Conservation (phyloP, 164 flowering plant genomes). For the Nymphaea thermarum region DNA sequence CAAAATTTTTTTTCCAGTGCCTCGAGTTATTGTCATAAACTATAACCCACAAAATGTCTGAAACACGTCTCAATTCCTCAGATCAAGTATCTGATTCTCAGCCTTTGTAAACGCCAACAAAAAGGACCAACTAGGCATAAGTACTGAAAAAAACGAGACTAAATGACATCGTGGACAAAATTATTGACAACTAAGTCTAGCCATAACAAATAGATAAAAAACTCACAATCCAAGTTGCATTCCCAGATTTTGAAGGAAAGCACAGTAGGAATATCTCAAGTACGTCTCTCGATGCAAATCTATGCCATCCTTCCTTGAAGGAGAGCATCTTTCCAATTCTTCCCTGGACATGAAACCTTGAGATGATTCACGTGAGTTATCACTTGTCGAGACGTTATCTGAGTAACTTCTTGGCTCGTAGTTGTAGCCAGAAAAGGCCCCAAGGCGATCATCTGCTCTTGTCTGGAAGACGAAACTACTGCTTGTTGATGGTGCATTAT, state of each 20-base stretch:
- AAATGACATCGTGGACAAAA: conserved; percentile 1
- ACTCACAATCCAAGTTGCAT: conserved; percentile 77
- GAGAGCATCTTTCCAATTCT: conserved; percentile 82
- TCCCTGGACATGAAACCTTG: conserved; percentile 64
- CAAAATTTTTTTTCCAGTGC: too few species aligned
- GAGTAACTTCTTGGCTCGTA: neutral
- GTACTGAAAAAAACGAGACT: too few species aligned
- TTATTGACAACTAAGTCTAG: conserved; percentile 15
- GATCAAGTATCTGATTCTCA: neutral
- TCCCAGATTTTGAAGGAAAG: conserved; percentile 84
- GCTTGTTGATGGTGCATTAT: neutral
- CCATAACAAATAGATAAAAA: neutral
- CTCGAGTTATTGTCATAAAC: too few species aligned
- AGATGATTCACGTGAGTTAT: neutral
- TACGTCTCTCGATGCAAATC: conserved; percentile 64
- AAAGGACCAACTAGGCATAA: too few species aligned
- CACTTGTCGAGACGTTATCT: neutral
- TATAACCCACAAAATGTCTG: too few species aligned
- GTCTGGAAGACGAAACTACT: neutral
- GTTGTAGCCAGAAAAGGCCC: neutral
- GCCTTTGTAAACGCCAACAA: neutral
- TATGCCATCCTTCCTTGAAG: conserved; percentile 95
- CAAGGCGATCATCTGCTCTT: neutral
- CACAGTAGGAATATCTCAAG: conserved; percentile 86
- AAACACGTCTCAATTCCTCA: too few species aligned